Evolutionary conservation across 257 asterid species (phyloP).

Genomic region (Henckelia pumila): DNA sequence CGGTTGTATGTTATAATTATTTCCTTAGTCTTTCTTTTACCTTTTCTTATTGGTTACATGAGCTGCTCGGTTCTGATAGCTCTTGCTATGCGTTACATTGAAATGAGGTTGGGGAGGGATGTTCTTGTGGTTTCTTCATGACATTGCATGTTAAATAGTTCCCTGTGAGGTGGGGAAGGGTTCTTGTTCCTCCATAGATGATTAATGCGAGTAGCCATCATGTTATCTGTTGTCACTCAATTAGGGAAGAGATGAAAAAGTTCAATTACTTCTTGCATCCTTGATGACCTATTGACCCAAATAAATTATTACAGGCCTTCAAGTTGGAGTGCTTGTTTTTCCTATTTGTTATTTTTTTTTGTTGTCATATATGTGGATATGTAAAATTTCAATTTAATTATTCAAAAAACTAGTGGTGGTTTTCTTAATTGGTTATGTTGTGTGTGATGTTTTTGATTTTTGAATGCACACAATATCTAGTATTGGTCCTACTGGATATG

Average conservation of each 20-base stretch:
- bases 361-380: background rate
- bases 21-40: background rate
- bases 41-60: background rate
- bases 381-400: background rate
- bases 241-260: background rate
- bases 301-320: background rate
- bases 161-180: background rate
- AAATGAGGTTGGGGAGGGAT: background rate
- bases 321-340: background rate
- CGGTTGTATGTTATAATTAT: conserved; percentile 1
- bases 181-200: background rate
- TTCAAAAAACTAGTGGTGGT: background rate
- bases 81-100: conserved; percentile 3
- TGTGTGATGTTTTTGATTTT: conserved; percentile 16
- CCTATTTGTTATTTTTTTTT: background rate
- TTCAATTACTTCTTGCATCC: background rate
- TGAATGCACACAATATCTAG: background rate
- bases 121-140: background rate
- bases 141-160: background rate
- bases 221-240: background rate
- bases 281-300: background rate
- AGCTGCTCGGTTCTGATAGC: conserved; percentile 19
- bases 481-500: conserved; percentile 1
- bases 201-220: background rate
- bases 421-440: background rate